Conservation (phyloP, 2,329 filamentous ascomycete genomes). For the Trichoderma endophyticum region DNA sequence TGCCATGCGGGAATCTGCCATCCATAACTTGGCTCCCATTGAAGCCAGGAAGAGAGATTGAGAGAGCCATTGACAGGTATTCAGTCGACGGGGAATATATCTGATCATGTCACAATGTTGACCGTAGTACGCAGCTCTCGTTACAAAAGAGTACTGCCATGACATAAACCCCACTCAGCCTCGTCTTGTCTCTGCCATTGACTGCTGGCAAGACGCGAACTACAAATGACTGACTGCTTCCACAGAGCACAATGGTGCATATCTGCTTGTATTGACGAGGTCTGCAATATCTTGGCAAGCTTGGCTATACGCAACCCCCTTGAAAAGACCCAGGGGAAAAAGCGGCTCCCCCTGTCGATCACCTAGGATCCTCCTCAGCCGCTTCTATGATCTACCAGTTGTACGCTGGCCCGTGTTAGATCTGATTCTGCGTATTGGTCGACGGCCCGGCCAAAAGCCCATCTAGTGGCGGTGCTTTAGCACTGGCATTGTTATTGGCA, state of each 20-base stretch:
- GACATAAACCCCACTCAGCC: not conserved
- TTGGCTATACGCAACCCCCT: not conserved
- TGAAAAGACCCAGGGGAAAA: not conserved
- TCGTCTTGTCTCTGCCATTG: not conserved
- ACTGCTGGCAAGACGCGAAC: not conserved
- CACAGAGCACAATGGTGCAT: not conserved
- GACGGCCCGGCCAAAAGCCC: not conserved
- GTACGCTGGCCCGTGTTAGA: not conserved
- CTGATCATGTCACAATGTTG: not conserved
- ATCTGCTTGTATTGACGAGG: not conserved
- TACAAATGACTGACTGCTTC: not conserved
- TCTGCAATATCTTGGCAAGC: not conserved
- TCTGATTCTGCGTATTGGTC: not conserved
- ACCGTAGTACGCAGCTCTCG: not conserved
- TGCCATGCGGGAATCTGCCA: not conserved
- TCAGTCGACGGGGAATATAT: not conserved
- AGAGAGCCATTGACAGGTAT: not conserved
- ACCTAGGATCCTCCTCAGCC: not conserved
- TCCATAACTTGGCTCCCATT: not conserved
- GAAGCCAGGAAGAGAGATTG: not conserved
- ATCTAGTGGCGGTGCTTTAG: not conserved
- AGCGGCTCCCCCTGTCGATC: conserved; percentile 16
- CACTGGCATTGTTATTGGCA: not conserved
- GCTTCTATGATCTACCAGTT: not conserved
- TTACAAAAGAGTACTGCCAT: not conserved